Evolutionary conservation across 2,329 filamentous ascomycete genomes (phyloP), one percentile per base, ranked within the genome.

Genomic region (Calonectria pseudoreteaudii): DNA sequence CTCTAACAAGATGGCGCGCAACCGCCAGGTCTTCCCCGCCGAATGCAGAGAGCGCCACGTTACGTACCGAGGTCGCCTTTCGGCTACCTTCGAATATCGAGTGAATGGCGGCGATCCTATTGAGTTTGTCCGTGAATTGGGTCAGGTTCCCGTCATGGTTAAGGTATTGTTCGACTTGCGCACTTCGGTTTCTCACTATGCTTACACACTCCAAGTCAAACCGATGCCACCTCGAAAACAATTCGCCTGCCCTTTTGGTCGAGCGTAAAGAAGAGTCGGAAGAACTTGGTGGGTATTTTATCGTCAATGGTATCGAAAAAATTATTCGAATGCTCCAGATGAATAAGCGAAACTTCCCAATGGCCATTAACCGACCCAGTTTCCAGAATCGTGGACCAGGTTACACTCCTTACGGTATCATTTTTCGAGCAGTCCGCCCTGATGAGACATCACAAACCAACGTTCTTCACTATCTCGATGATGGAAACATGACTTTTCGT

Each of bases 371-470:
- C 79, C 94, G 97, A 82, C 93, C 94, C 64, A 98, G 96, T 78
- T 99, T 98, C 87, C 90, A 91, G 76, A 96, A 95, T 81, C 93
- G 97, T 87, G 97, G 97, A 47, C 89, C 93, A 26, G 91, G 94
- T 75, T 99, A 98, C 86, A 97, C 95, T 14, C 93, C 94, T 72
- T 97, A 92, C 81, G 97, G 95, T 88, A 94, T 98, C 72, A 94
- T 98, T 81, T 92, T 98, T 78, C 93, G 97, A 86, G 97, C 94
- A 3, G 95, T 98, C 70, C 92, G 97, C 72, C 96, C 96, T n/a
- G 97, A 99, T 85, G 95, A 99, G 86, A 98, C 96, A 11, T 98
- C 96, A 36, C 96, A 98, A 85, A 98, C 96, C 47, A 99, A 98
- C 81, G 95, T 98, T 41, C 90, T 99, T 64, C 97, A 99, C 86